Conservation (phyloP, 164 flowering plant species). For the Pachysandra terminalis region DNA sequence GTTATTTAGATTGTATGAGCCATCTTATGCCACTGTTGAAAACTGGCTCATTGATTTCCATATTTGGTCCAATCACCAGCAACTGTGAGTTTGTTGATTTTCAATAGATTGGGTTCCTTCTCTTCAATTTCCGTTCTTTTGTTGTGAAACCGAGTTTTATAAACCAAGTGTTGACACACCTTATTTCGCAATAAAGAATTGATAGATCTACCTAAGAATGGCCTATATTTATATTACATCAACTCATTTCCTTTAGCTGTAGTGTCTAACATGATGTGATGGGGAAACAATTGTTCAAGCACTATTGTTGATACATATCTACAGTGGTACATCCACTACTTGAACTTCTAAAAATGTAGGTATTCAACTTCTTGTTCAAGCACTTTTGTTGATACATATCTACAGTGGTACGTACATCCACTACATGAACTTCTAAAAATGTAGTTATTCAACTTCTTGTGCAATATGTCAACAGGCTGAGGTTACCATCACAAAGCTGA, state of each 20-base stretch:
- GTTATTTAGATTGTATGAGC: no score
- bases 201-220: neutral
- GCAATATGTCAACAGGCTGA: conserved; percentile 64
- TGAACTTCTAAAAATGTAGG: neutral
- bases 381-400: neutral
- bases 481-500: conserved; percentile 43
- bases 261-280: neutral
- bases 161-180: neutral
- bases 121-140: no score
- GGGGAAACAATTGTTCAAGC: neutral
- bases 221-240: neutral
- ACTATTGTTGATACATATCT: neutral
- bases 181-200: no score
- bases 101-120: no score
- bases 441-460: neutral
- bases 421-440: neutral
- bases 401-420: neutral
- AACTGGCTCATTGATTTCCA: no score
- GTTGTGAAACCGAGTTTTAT: neutral
- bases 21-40: no score
- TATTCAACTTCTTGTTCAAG: neutral
- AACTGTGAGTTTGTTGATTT: no score
- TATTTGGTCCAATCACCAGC: no score
- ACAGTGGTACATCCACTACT: neutral
- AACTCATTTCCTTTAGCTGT: neutral